A percentile compares a stretch with the other conserved stretches of the same genome.
Conservation (phyloP, 148 eudicot genomes). For the Beta vulgaris region DNA sequence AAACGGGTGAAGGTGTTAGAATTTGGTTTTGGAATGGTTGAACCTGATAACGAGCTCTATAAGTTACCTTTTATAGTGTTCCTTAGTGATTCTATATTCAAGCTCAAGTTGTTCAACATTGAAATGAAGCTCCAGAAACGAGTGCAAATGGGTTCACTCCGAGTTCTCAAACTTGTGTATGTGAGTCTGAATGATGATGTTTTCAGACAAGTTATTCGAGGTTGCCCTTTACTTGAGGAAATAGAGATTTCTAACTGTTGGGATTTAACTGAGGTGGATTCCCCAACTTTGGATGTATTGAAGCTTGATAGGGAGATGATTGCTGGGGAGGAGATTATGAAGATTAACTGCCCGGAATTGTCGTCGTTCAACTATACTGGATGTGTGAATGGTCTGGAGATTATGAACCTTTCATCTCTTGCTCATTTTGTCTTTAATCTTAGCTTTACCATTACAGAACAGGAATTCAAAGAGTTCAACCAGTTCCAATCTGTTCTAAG, state of each 20-base stretch:
- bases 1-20: slow-evolving; percentile 15
- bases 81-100: slow-evolving; percentile 12
- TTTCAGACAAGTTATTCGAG: slow-evolving; percentile 11
- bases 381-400: slow-evolving; percentile 7
- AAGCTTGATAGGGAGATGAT: slow-evolving; percentile 11
- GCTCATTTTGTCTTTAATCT: background rate
- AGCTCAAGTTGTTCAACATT: slow-evolving; percentile 16
- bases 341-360: slow-evolving; percentile 18
- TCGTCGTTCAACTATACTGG: slow-evolving; percentile 8
- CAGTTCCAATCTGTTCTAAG: slow-evolving; percentile 16
- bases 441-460: background rate
- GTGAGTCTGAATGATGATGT: background rate
- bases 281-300: slow-evolving; percentile 15
- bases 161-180: slow-evolving; percentile 14
- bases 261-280: slow-evolving; percentile 8
- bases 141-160: slow-evolving; percentile 17
- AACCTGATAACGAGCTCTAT: slow-evolving; percentile 8
- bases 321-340: background rate
- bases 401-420: background rate
- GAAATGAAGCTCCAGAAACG: slow-evolving; percentile 8
- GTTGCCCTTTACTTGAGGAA: slow-evolving; percentile 28
- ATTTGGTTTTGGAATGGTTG: slow-evolving; percentile 13
- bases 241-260: slow-evolving; percentile 1
- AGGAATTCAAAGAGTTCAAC: slow-evolving; percentile 14
- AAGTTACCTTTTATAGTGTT: slow-evolving; percentile 18